Conservation (phyloP, 2,329 filamentous ascomycete genomes). For the Diplocarpon rosae region DNA sequence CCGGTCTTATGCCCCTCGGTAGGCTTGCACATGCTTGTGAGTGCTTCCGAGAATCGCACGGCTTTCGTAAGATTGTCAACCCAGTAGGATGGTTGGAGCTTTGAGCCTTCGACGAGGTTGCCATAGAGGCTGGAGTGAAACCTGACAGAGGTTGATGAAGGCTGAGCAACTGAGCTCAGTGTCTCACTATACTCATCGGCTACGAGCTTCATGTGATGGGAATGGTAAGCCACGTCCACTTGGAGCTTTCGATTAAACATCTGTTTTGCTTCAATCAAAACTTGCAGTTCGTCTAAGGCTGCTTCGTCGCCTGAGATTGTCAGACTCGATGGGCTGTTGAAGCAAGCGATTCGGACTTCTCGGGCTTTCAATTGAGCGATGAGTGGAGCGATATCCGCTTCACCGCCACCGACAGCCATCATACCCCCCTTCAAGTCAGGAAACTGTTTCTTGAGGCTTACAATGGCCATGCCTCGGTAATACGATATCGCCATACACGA, state of each 20-base stretch:
- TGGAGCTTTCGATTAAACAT: conserved; percentile 27
- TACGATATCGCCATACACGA: conserved; percentile 18
- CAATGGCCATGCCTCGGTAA: conserved; percentile 13
- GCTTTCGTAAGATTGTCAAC: conserved; percentile 33
- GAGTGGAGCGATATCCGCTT: conserved; percentile 6
- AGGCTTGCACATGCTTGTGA: conserved; percentile 5
- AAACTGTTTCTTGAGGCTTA: conserved; percentile 14
- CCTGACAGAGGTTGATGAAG: background rate
- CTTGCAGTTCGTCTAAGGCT: conserved; percentile 12
- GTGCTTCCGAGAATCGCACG: conserved; percentile 30
- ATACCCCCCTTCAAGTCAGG: conserved; percentile 33
- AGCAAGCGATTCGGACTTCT: conserved; percentile 26
- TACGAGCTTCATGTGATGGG: conserved; percentile 26
- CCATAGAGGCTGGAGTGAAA: conserved; percentile 15
- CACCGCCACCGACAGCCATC: conserved; percentile 37
- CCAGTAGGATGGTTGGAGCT: conserved; percentile 33
- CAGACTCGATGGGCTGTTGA: conserved; percentile 22
- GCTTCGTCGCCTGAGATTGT: conserved; percentile 19
- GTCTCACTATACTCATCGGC: conserved; percentile 19
- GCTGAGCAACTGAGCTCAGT: conserved; percentile 4
- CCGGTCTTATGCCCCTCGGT: conserved; percentile 14
- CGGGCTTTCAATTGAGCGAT: conserved; percentile 7
- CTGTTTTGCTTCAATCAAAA: conserved; percentile 8
- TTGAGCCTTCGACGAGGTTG: conserved; percentile 5
- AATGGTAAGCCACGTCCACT: conserved; percentile 34